Conservation (phyloP, 805 yeast genomes). For the Monosporozyma servazzii region DNA sequence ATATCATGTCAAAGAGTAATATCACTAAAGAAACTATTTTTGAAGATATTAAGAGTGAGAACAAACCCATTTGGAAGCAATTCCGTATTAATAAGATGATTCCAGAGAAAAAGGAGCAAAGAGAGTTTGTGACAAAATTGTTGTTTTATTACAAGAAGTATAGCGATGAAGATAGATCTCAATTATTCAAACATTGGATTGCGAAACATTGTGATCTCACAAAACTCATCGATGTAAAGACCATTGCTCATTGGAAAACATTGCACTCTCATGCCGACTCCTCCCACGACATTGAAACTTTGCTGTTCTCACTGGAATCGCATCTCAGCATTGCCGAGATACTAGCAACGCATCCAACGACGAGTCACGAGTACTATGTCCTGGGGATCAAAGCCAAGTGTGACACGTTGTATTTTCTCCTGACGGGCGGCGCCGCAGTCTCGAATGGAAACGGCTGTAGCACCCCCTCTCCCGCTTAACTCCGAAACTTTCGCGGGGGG, state of each 20-base stretch:
- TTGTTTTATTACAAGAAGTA: conserved; percentile 24
- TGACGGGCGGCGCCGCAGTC: not conserved
- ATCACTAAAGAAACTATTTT: conserved; percentile 17
- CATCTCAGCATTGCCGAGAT: not conserved
- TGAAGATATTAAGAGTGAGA: conserved; percentile 19
- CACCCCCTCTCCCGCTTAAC: not conserved
- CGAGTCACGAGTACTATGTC: not conserved
- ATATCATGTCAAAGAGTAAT: conserved; percentile 20
- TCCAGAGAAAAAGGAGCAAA: conserved; percentile 16
- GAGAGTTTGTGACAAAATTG: conserved; percentile 18
- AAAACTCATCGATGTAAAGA: not conserved
- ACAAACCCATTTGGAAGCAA: conserved; percentile 19
- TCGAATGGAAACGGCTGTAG: not conserved
- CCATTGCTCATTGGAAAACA: not conserved
- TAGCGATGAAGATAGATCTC: conserved; percentile 10
- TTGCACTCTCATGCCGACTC: not conserved
- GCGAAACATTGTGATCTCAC: not conserved
- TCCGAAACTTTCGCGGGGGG: not conserved
- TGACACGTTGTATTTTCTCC: not conserved
- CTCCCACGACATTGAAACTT: not conserved
- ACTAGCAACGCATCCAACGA: not conserved
- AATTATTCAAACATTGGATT: conserved; percentile 9
- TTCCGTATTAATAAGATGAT: conserved; percentile 17
- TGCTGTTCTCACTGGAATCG: not conserved
- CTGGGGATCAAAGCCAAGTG: not conserved